Percentiles rank a stretch among this genome's conserved stretches.
phyloP scores from a whole-genome alignment of 805 yeast genomes.

The Saturnispora sanitii region DNA sequence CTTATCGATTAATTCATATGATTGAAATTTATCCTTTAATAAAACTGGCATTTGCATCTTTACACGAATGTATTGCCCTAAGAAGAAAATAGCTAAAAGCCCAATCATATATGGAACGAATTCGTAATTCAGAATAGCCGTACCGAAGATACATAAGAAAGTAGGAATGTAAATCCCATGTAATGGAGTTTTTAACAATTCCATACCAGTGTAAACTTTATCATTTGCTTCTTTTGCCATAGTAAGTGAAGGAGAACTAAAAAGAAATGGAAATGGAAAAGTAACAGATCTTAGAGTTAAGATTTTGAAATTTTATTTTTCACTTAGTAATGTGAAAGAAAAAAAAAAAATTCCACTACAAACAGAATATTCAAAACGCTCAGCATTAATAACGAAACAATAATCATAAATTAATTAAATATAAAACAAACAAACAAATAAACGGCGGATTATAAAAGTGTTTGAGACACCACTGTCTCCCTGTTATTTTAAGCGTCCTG shows the following conservation, averaged over 20 bases:
- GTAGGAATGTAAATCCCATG: conserved; percentile 72
- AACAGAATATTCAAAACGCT: background rate
- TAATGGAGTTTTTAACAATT: conserved; percentile 55
- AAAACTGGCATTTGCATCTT: conserved; percentile 32
- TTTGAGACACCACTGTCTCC: too few relatives aligned
- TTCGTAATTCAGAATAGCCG: conserved; percentile 40
- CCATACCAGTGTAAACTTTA: conserved; percentile 23
- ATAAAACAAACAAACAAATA: background rate
- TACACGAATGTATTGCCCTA: conserved; percentile 29
- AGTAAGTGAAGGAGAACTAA: background rate
- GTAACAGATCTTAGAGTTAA: too few relatives aligned
- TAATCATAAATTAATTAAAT: background rate
- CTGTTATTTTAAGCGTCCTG: background rate
- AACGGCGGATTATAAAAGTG: background rate
- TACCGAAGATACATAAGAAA: conserved; percentile 50
- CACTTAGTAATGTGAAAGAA: background rate
- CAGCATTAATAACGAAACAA: background rate
- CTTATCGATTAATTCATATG: conserved; percentile 62
- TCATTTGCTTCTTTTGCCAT: conserved; percentile 1
- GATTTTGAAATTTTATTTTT: too few relatives aligned
- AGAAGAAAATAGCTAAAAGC: conserved; percentile 30
- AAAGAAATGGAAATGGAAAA: too few relatives aligned
- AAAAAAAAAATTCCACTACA: background rate
- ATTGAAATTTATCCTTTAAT: conserved; percentile 45
- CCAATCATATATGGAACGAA: conserved; percentile 38